These are phyloP conservation scores for Haberlea rhodopensis DNA, from an alignment of 257 asterid species.

Conservation along the genomic window DNA sequence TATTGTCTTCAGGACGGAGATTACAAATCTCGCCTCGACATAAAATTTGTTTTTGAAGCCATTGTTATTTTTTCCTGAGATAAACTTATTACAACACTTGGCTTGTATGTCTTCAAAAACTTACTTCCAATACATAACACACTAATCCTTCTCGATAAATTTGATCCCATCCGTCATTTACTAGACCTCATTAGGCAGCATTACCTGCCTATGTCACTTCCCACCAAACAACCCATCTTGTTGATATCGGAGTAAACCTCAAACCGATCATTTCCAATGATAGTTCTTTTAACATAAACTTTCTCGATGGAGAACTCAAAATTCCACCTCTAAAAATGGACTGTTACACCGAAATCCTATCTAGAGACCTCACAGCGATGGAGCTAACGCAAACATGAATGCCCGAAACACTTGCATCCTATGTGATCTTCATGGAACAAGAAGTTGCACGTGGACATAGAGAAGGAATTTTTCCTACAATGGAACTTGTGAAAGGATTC, in stretches of 20 bases:
- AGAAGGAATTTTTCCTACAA: conserved; percentile 41
- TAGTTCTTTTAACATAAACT: conserved; percentile 30
- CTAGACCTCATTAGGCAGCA: conserved; percentile 51
- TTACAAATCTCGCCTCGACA: no score
- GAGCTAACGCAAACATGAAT: conserved; percentile 32
- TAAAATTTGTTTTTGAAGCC: conserved; percentile 45
- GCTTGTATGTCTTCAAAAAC: conserved; percentile 39
- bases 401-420: conserved; percentile 43
- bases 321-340: conserved; percentile 42
- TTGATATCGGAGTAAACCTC: conserved; percentile 31
- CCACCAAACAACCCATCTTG: conserved; percentile 26
- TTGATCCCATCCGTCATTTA: conserved; percentile 37
- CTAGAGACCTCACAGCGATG: conserved; percentile 50
- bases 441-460: conserved; percentile 27
- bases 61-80: conserved; percentile 30
- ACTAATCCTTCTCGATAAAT: not conserved
- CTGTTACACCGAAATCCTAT: conserved; percentile 34
- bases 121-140: conserved; percentile 28
- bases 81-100: no score
- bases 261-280: conserved; percentile 21
- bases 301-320: conserved; percentile 28
- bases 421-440: conserved; percentile 34
- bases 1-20: no score
- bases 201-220: conserved; percentile 36
- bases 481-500: conserved; percentile 39